phyloP scores from a whole-genome alignment of 306 rosid genomes.

The Ziziphus jujuba region DNA sequence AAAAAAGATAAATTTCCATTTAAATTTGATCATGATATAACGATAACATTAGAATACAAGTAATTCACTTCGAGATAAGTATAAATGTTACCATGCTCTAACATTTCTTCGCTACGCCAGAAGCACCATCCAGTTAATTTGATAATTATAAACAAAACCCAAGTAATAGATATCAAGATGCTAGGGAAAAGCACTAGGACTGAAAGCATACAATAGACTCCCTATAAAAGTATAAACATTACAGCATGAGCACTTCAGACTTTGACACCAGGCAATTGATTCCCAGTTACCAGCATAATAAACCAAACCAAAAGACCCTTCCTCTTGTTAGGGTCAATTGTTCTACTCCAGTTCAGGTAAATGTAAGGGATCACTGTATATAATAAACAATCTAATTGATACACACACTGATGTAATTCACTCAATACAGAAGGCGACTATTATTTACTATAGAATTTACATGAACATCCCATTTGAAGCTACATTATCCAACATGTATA shows the following conservation, averaged over 20 bases:
- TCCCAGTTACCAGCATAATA: not conserved
- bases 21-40: too few relatives aligned
- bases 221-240: not conserved
- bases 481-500: not conserved
- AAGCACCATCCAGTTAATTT: too few relatives aligned
- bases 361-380: too few relatives aligned
- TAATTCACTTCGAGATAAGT: too few relatives aligned
- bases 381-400: not conserved
- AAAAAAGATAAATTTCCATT: too few relatives aligned
- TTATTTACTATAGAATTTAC: constrained; percentile 23
- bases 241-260: not conserved
- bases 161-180: too few relatives aligned
- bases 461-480: constrained; percentile 2
- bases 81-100: too few relatives aligned
- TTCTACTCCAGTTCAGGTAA: too few relatives aligned
- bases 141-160: too few relatives aligned
- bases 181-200: not conserved
- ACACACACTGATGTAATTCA: constrained; percentile 10
- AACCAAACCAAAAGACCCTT: not conserved
- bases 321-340: too few relatives aligned
- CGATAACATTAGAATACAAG: too few relatives aligned
- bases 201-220: not conserved
- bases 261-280: constrained; percentile 3
- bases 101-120: too few relatives aligned
- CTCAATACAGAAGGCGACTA: constrained; percentile 8